phyloP scores from a whole-genome alignment of 2,329 filamentous ascomycete species.

The Cladosporium sp. region DNA sequence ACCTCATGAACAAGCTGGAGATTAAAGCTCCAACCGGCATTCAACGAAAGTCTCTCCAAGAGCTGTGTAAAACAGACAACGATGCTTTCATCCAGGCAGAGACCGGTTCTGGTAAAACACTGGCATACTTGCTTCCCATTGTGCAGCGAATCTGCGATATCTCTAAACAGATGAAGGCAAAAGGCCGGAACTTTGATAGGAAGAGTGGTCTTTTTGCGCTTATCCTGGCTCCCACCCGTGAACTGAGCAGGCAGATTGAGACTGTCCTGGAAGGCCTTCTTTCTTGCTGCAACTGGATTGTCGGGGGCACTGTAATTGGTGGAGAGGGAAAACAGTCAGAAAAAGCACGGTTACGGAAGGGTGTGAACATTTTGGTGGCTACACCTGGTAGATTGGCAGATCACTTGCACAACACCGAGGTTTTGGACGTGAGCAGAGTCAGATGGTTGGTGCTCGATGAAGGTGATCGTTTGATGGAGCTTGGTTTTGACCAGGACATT shows the following conservation, averaged over 20 bases:
- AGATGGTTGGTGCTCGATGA: conserved; percentile 95
- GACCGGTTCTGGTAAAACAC: conserved; percentile 94
- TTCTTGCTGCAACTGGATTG: conserved; percentile 89
- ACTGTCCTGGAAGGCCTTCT: conserved; percentile 81
- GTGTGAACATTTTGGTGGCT: conserved; percentile 91
- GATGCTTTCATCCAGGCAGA: conserved; percentile 97
- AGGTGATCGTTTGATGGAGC: conserved; percentile 96
- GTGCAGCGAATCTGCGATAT: conserved; percentile 83
- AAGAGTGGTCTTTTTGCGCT: conserved; percentile 91
- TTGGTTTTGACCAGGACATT: conserved; percentile 94
- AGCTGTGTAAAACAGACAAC: conserved; percentile 74
- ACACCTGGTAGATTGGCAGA: conserved; percentile 90
- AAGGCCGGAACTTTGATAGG: conserved; percentile 62
- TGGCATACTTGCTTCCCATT: conserved; percentile 92
- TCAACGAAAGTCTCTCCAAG: conserved; percentile 82
- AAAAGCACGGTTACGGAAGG: conserved; percentile 90
- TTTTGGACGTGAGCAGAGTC: conserved; percentile 81
- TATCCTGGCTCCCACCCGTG: conserved; percentile 88
- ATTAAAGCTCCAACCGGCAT: conserved; percentile 92
- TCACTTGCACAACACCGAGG: conserved; percentile 89
- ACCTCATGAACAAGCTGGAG: conserved; percentile 80
- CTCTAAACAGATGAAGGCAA: conserved; percentile 52
- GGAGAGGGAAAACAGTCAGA: conserved; percentile 77
- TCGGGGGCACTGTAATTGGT: conserved; percentile 79
- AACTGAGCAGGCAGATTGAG: conserved; percentile 91